Conservation (phyloP, 1,284 basidiomycete genomes). For the Puccinia novopanici region DNA sequence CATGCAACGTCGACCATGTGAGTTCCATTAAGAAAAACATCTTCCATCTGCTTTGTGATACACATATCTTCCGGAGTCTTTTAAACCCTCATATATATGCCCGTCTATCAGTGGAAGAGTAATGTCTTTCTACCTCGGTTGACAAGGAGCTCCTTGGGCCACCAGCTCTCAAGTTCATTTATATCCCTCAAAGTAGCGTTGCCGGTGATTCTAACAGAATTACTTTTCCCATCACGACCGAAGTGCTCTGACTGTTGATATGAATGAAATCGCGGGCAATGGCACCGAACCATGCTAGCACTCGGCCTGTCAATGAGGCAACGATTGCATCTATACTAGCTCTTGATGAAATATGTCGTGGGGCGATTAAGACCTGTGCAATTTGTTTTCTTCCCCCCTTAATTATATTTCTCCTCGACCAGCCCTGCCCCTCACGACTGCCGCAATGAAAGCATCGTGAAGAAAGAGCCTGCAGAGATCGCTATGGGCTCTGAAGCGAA, state of each 20-base stretch:
- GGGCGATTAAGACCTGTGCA: too few relatives aligned
- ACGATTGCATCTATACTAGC: too few relatives aligned
- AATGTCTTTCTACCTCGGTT: background rate
- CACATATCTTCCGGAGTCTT: background rate
- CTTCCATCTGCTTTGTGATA: background rate
- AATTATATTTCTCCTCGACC: background rate
- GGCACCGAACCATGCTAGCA: background rate
- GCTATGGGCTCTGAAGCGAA: too few relatives aligned
- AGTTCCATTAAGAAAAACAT: background rate
- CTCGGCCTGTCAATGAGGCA: background rate
- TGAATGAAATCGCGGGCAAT: background rate
- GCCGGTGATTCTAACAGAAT: background rate
- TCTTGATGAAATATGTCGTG: too few relatives aligned
- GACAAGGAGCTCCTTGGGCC: background rate
- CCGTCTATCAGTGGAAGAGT: background rate
- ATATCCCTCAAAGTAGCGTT: background rate
- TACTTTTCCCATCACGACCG: constrained; percentile 7
- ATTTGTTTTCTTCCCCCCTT: background rate
- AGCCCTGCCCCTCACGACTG: background rate
- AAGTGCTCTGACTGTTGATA: background rate
- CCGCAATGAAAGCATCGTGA: constrained; percentile 17
- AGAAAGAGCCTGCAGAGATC: background rate
- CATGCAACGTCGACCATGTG: constrained; percentile 23
- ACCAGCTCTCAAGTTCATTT: background rate
- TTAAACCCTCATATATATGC: background rate